Evolutionary conservation across 2,329 filamentous ascomycete genomes (phyloP).

Genomic region (Helminthosporium solani): DNA sequence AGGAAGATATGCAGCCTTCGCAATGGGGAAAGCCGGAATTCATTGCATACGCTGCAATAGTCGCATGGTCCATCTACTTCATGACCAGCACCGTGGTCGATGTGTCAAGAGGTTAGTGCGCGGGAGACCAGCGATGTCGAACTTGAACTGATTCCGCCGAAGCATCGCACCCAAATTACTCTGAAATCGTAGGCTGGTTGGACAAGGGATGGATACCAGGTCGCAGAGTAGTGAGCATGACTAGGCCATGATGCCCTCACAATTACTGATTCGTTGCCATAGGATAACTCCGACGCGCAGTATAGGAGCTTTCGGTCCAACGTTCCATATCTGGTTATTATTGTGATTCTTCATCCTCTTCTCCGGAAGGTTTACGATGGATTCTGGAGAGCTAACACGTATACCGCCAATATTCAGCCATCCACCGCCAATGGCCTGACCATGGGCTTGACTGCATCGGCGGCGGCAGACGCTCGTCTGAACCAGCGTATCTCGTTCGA

Average conservation of each 20-base stretch:
- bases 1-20: slow-evolving; percentile 58
- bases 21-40: slow-evolving; percentile 89
- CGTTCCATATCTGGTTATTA: slow-evolving; percentile 72
- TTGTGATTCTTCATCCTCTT: slow-evolving; percentile 77
- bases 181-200: slow-evolving; percentile 69
- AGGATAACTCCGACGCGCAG: slow-evolving; percentile 89
- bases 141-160: slow-evolving; percentile 6
- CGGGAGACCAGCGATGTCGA: background rate
- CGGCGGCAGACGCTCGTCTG: slow-evolving; percentile 54
- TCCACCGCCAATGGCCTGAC: slow-evolving; percentile 37
- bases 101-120: slow-evolving; percentile 71
- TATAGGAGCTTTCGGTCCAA: slow-evolving; percentile 85
- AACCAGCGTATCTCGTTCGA: slow-evolving; percentile 79
- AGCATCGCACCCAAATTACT: slow-evolving; percentile 82
- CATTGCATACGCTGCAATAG: slow-evolving; percentile 72
- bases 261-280: slow-evolving; percentile 12
- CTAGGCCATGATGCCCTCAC: background rate
- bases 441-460: slow-evolving; percentile 47
- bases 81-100: slow-evolving; percentile 92
- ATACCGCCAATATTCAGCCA: slow-evolving; percentile 46
- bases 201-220: slow-evolving; percentile 88
- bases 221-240: slow-evolving; percentile 71
- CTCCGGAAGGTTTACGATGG: slow-evolving; percentile 71
- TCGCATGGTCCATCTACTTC: slow-evolving; percentile 67
- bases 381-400: slow-evolving; percentile 47